Conservation (phyloP, 768 basidiomycete genomes). For the Psilocybe azurescens region DNA sequence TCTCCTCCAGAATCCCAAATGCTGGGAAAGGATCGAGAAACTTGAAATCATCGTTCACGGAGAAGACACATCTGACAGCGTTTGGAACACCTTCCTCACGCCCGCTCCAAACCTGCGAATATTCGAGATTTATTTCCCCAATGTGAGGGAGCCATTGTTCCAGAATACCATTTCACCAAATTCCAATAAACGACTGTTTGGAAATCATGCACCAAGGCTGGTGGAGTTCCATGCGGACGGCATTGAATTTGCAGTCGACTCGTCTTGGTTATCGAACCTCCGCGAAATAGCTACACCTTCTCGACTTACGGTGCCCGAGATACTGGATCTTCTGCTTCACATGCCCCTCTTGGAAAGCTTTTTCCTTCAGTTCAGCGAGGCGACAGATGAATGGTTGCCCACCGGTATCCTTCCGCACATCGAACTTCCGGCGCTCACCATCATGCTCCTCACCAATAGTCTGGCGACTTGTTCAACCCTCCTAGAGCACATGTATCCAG, state of each 20-base stretch:
- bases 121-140: background rate
- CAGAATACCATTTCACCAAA: background rate
- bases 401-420: background rate
- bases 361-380: background rate
- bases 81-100: background rate
- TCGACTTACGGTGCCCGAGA: background rate
- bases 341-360: background rate
- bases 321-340: background rate
- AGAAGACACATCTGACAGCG: background rate
- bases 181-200: background rate
- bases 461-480: background rate
- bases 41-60: background rate
- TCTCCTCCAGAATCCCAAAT: background rate
- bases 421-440: background rate
- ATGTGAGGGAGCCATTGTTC: background rate
- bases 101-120: background rate
- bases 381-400: background rate
- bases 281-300: background rate
- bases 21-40: background rate
- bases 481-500: background rate
- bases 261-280: background rate
- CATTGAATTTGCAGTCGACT: background rate
- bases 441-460: background rate
- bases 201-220: background rate
- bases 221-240: background rate